A percentile compares a stretch with the other conserved stretches of the same genome.
These are phyloP conservation scores for Angophora floribunda DNA, from an alignment of 345 rosid species.

Conservation along the genomic window DNA sequence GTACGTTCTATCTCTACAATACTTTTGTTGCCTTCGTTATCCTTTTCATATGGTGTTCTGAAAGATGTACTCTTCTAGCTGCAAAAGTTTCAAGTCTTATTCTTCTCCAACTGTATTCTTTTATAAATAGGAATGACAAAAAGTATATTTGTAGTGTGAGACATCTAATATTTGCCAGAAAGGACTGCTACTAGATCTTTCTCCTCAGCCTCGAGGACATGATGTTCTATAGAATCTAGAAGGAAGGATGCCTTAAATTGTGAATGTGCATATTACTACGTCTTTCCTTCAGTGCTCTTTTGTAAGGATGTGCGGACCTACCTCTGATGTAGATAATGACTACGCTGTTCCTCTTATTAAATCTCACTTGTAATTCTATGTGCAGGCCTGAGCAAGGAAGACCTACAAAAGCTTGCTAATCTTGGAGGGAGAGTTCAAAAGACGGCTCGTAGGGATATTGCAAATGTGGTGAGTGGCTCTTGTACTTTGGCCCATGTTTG, in stretches of 20 bases:
- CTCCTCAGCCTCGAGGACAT: background rate
- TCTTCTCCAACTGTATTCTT: background rate
- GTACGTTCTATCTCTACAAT: background rate
- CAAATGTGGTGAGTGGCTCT: slow-evolving; percentile 64
- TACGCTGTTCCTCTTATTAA: slow-evolving; percentile 4
- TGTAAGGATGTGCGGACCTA: background rate
- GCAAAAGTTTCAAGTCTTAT: background rate
- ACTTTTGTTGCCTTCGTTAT: background rate
- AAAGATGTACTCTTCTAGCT: background rate
- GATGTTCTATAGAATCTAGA: background rate
- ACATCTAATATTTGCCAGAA: background rate
- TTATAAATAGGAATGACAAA: background rate
- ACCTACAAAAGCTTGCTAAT: slow-evolving; percentile 61
- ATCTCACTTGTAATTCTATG: background rate
- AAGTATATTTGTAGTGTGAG: background rate
- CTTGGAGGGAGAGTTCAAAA: slow-evolving; percentile 57
- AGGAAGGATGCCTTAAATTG: background rate
- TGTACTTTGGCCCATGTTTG: background rate
- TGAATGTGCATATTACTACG: background rate
- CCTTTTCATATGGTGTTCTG: background rate
- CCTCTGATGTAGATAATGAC: background rate
- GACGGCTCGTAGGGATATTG: slow-evolving; percentile 86
- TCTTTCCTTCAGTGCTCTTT: background rate
- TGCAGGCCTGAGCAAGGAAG: slow-evolving; percentile 56
- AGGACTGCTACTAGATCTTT: background rate